These are phyloP conservation scores for Pichia membranifaciens DNA, from an alignment of 805 yeast genomes.

Conservation along the genomic window DNA sequence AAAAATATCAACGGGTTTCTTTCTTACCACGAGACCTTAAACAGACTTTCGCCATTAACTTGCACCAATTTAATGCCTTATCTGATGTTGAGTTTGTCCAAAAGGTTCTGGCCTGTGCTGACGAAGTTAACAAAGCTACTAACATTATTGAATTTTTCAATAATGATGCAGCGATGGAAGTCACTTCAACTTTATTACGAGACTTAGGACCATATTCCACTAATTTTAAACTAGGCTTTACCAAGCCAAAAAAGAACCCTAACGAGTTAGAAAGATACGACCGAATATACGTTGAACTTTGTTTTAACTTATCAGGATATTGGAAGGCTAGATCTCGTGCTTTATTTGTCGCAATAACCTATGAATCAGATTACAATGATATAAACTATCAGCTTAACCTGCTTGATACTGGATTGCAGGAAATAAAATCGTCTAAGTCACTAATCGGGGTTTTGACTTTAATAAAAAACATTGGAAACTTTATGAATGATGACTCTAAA, in stretches of 20 bases:
- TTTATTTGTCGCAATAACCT: slow-evolving; percentile 46
- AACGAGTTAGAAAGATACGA: slow-evolving; percentile 61
- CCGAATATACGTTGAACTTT: slow-evolving; percentile 59
- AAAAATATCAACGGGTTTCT: slow-evolving; percentile 31
- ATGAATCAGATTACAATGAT: slow-evolving; percentile 63
- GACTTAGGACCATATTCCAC: slow-evolving; percentile 60
- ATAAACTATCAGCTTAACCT: slow-evolving; percentile 47
- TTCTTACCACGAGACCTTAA: slow-evolving; percentile 66
- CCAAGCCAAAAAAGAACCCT: slow-evolving; percentile 49
- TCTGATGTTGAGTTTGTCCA: slow-evolving; percentile 49
- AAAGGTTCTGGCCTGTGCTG: slow-evolving; percentile 57
- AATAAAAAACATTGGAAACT: slow-evolving; percentile 69
- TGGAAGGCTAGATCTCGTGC: slow-evolving; percentile 72
- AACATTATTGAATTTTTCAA: slow-evolving; percentile 66
- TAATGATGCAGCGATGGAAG: slow-evolving; percentile 56
- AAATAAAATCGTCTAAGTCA: slow-evolving; percentile 45
- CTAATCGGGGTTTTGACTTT: slow-evolving; percentile 57
- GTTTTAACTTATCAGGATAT: slow-evolving; percentile 60
- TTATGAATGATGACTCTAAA: slow-evolving; percentile 67
- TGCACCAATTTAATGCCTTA: slow-evolving; percentile 53
- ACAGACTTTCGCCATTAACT: slow-evolving; percentile 75
- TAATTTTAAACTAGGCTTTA: slow-evolving; percentile 34
- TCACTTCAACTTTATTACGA: slow-evolving; percentile 50
- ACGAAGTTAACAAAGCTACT: slow-evolving; percentile 43
- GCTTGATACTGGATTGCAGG: slow-evolving; percentile 54